phyloP scores from a whole-genome alignment of 257 asterid genomes.

The Buddleja alternifolia region DNA sequence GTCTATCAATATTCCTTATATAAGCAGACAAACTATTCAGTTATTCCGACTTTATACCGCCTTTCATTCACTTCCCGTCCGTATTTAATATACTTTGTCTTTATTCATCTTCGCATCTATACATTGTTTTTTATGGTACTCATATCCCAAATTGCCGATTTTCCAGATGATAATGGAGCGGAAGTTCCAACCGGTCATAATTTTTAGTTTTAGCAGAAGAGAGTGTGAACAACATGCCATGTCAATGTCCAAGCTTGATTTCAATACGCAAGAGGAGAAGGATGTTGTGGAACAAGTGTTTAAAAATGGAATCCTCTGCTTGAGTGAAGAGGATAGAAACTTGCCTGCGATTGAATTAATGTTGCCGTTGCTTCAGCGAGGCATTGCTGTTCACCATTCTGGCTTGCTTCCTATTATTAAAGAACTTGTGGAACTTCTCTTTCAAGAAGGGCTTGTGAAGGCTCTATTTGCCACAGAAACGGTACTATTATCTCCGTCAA shows the following conservation, averaged over 20 bases:
- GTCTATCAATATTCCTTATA: neutral
- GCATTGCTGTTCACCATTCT: slow-evolving; percentile 98
- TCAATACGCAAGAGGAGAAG: slow-evolving; percentile 84
- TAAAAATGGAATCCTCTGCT: slow-evolving; percentile 75
- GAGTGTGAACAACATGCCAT: slow-evolving; percentile 99
- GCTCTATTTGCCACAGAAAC: slow-evolving; percentile 99
- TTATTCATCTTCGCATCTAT: slow-evolving; percentile 10
- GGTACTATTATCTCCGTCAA: slow-evolving; percentile 42
- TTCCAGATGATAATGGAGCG: slow-evolving; percentile 97
- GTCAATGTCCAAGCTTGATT: slow-evolving; percentile 98
- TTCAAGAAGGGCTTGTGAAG: slow-evolving; percentile 99
- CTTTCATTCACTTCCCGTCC: neutral
- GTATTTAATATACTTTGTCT: slow-evolving; percentile 20
- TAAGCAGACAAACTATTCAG: neutral
- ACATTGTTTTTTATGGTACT: slow-evolving; percentile 13
- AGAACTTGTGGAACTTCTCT: slow-evolving; percentile 96
- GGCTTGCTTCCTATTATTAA: slow-evolving; percentile 96
- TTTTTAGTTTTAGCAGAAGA: slow-evolving; percentile 97
- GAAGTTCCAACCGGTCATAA: slow-evolving; percentile 94
- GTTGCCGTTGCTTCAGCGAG: slow-evolving; percentile 96
- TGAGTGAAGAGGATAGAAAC: slow-evolving; percentile 89
- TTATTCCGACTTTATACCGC: neutral
- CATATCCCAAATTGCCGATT: slow-evolving; percentile 28
- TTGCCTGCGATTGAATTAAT: slow-evolving; percentile 95
- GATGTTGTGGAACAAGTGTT: slow-evolving; percentile 87